Evolutionary conservation across 345 rosid genomes (phyloP).

Genomic region (Atalantia buxifolia): DNA sequence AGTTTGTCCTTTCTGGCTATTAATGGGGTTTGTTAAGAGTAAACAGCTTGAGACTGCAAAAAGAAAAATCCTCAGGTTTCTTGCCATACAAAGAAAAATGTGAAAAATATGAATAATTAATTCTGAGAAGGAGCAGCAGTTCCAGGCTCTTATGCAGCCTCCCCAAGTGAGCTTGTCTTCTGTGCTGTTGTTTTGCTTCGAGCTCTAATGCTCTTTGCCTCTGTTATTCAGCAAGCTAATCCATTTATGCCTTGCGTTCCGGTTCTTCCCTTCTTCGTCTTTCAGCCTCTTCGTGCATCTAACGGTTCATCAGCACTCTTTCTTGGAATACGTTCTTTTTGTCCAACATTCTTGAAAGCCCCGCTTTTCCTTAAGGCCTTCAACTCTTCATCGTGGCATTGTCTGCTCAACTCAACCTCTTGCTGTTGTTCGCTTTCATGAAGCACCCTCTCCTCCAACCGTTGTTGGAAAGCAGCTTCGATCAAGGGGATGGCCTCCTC

Average conservation of each 20-base stretch:
- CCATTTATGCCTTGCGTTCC: slow-evolving; percentile 76
- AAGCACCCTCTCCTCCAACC: slow-evolving; percentile 48
- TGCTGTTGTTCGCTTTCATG: slow-evolving; percentile 59
- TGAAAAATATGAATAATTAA: no score
- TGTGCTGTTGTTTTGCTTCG: slow-evolving; percentile 67
- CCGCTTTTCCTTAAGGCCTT: slow-evolving; percentile 87
- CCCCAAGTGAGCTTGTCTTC: slow-evolving; percentile 57
- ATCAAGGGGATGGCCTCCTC: slow-evolving; percentile 92
- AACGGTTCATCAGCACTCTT: slow-evolving; percentile 50
- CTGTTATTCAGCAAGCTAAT: slow-evolving; percentile 84
- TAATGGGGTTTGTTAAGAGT: neutral
- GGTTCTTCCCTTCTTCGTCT: slow-evolving; percentile 70
- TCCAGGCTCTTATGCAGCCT: slow-evolving; percentile 23
- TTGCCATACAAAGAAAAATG: no score
- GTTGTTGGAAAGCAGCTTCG: slow-evolving; percentile 81
- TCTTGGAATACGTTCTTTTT: slow-evolving; percentile 73
- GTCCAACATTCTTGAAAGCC: slow-evolving; percentile 67
- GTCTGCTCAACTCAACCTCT: slow-evolving; percentile 83
- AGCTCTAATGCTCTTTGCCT: slow-evolving; percentile 74
- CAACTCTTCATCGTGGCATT: slow-evolving; percentile 93
- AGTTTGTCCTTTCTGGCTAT: neutral
- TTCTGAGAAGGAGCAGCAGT: slow-evolving; percentile 21
- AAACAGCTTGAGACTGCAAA: no score
- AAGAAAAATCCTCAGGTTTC: no score
- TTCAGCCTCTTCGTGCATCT: slow-evolving; percentile 73